These are phyloP conservation scores for Oryza coarctata DNA, from an alignment of 176 grass and related monocot genomes.

Conservation along the genomic window DNA sequence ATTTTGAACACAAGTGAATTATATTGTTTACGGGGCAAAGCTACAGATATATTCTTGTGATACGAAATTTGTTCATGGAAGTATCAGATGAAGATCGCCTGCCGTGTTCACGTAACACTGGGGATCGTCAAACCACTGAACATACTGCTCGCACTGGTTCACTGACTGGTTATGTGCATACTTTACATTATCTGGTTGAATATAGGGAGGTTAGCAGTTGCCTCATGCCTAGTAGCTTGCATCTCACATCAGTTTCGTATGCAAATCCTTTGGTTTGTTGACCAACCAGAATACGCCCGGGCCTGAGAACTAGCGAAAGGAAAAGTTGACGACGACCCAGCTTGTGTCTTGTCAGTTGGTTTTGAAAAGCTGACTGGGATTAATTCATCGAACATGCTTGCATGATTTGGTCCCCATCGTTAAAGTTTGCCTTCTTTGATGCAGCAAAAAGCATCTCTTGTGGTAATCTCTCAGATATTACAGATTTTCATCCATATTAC, in stretches of 20 bases:
- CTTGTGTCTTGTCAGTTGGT: not conserved
- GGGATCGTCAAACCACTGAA: not conserved
- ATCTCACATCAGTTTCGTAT: not conserved
- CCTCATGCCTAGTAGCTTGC: slow-evolving; percentile 19
- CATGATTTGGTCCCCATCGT: too few relatives aligned
- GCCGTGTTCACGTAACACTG: not conserved
- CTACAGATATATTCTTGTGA: not conserved
- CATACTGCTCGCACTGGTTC: not conserved
- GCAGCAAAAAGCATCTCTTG: too few relatives aligned
- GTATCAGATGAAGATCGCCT: too few relatives aligned
- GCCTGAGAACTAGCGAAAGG: not conserved
- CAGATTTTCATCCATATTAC: too few relatives aligned
- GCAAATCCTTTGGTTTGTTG: slow-evolving; percentile 18
- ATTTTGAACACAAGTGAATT: too few relatives aligned
- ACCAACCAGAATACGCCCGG: not conserved
- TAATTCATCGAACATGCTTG: not conserved
- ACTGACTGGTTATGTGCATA: not conserved
- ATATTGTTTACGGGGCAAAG: too few relatives aligned
- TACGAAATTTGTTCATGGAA: not conserved
- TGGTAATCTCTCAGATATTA: too few relatives aligned
- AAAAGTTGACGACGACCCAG: not conserved
- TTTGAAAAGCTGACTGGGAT: not conserved
- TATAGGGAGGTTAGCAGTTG: slow-evolving; percentile 14
- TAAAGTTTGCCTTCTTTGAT: too few relatives aligned
- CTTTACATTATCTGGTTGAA: not conserved